Base-by-base conservation (phyloP, 108 stramenopile genomes). In the Cyclotella sp. region DNA sequence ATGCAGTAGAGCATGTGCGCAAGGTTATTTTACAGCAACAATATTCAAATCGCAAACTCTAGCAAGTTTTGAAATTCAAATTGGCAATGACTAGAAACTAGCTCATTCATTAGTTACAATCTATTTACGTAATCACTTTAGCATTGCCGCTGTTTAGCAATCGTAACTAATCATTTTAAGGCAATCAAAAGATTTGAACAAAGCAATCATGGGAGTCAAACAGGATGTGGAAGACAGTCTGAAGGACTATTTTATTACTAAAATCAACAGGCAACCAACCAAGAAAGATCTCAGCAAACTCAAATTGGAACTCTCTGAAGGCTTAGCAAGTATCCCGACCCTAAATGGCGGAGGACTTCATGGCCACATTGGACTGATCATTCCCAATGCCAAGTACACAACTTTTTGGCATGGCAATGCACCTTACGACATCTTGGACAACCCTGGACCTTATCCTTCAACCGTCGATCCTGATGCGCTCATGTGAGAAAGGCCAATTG, bases 261-360 rank as follows among this genome's bases (percentile, higher is more conserved):
- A 71, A 27, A 71, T 71, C n/a, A 55, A 71, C 16, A 55, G 70
- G 26, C 70, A 71, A 42, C 70, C 70, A 58, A 40, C 15, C 19
- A 53, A 70, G 3, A 53, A 70, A 70, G 53, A 70, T 39, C 55
- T 70, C 22, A 70, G 55, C 24, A 14, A 24, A 59, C 55, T 71
- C 16, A 41, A 41, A 18, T 39, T 24, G 19, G 70, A 71, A 71
- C 26, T 71, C 26, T 55, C n/a, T 34, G 34, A 57, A 16, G 55
- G 40, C 21, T 16, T 44, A n/a, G n/a, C n/a, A n/a, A n/a, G n/a
- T n/a, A n/a, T n/a, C n/a, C n/a, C n/a, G n/a, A n/a, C n/a, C n/a
- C 10, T 18, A 57, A 40, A 41, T 42, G 63, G 63, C 18, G 63
- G 63, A 24, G 63, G 59, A 64, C n/a, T 16, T 16, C 63, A 75